Base-by-base conservation (phyloP, 805 yeast genomes). In the Kodamaea jinghongensis region DNA sequence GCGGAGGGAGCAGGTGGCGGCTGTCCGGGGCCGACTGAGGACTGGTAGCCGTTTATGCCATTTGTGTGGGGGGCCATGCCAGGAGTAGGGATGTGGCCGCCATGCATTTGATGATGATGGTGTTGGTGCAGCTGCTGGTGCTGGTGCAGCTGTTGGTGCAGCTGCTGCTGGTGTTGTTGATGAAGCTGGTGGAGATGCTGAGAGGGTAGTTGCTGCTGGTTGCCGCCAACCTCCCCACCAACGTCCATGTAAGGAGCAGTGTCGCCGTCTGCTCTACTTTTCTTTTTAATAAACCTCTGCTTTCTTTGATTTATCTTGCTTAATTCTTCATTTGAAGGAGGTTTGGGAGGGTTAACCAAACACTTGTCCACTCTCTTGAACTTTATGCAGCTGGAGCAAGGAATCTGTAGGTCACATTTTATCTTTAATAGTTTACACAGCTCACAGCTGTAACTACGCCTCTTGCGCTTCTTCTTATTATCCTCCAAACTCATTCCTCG, bases 371-470 rank as follows among this genome's bases (percentile, higher is more conserved):
- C 51, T 26, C 75, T 51, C 44, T 62, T 63, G 40, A 67, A 63
- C 34, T 64, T 54, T 15, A 51, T 42, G 47, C 81, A 76, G 16
- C 73, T 62, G 2, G 69, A 56, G 50, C 81, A 76, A 0, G 80
- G 80, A 6, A 57, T 56, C 33, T 59, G 50, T 41, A 73, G 64
- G 46, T 76, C 78, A 55, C 81, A 76, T 49, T 73, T 74, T 50
- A 75, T 72, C 52, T 76, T 76, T 41, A 71, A 69, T n/a, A 60
- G 53, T 47, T 73, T 73, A 47, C 81, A 76, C 2, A 78, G 79
- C 1, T 79, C 81, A 52, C 81, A 76, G 39, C 71, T 70, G 49
- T 76, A 76, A n/a, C 76, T 70, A 31, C 80, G 58, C 43, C 81
- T 55, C 36, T 66, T 68, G 41, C 74, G 50, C 45, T 66, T 67